Conservation (phyloP, 768 basidiomycete species). For the Hygrophoropsis aurantiaca region DNA sequence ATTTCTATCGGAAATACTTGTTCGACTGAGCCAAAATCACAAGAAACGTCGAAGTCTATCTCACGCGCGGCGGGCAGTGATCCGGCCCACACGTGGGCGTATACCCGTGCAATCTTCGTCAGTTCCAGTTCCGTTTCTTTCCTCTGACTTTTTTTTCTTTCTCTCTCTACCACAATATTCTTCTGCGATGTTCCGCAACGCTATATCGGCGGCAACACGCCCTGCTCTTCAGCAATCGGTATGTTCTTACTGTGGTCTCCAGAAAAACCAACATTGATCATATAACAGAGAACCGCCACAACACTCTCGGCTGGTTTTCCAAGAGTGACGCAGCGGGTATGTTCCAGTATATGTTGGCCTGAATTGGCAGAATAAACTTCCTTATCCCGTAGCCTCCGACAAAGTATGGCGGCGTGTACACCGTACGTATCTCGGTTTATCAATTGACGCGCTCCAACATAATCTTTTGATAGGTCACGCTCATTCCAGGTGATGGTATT, state of each 20-base stretch:
- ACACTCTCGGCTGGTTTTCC: constrained; percentile 80
- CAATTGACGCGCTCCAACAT: constrained; percentile 18
- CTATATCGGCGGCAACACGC: constrained; percentile 55
- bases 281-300: constrained; percentile 62
- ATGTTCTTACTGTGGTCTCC: constrained; percentile 20
- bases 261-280: constrained; percentile 8
- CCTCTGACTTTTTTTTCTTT: constrained; percentile 27
- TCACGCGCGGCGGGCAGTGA: not conserved
- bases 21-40: no score
- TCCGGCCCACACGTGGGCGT: constrained; percentile 7
- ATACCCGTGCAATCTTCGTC: constrained; percentile 6
- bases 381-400: constrained; percentile 62
- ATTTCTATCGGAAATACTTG: no score
- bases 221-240: constrained; percentile 55
- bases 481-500: constrained; percentile 98
- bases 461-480: constrained; percentile 67
- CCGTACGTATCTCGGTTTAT: constrained; percentile 47
- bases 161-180: constrained; percentile 24
- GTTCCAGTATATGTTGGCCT: constrained; percentile 20
- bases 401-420: constrained; percentile 93
- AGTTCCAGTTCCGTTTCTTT: constrained; percentile 27
- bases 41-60: no score
- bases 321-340: constrained; percentile 67
- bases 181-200: constrained; percentile 66
- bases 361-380: constrained; percentile 5